Evolutionary conservation across 768 basidiomycete species (phyloP).

Genomic region (Sarcomyxa edulis): DNA sequence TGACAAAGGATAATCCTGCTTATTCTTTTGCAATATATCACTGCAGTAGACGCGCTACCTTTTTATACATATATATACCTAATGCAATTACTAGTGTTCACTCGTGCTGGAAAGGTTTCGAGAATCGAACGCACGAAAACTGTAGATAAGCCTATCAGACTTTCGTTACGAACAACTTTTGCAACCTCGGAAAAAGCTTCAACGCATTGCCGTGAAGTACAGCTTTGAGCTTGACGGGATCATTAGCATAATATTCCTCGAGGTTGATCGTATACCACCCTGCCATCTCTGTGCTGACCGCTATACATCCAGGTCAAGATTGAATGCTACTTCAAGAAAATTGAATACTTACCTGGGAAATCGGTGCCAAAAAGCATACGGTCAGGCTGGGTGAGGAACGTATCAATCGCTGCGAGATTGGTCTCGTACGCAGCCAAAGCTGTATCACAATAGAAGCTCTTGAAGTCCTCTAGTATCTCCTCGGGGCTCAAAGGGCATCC

Average conservation of each 20-base stretch:
- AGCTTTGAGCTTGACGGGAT: constrained; percentile 31
- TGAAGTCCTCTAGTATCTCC: constrained; percentile 66
- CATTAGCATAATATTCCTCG: constrained; percentile 38
- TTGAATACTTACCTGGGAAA: constrained; percentile 71
- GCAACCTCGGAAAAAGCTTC: constrained; percentile 39
- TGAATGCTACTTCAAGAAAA: too few species aligned
- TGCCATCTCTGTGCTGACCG: constrained; percentile 50
- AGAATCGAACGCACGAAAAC: too few species aligned
- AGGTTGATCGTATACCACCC: constrained; percentile 58
- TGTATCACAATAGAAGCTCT: constrained; percentile 69
- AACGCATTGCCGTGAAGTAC: constrained; percentile 49
- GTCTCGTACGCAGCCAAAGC: constrained; percentile 57
- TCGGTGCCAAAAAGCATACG: constrained; percentile 70
- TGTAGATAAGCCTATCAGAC: too few species aligned
- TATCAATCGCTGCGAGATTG: constrained; percentile 45
- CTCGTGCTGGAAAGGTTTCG: too few species aligned
- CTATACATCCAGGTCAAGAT: constrained; percentile 26
- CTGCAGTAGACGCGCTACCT: too few species aligned
- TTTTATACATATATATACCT: too few species aligned
- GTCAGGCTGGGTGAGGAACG: constrained; percentile 42
- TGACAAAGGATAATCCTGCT: too few species aligned
- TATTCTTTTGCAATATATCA: too few species aligned
- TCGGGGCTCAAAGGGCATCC: constrained; percentile 58
- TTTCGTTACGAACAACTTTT: too few species aligned
- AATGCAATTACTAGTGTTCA: too few species aligned